Percentiles rank a stretch among this genome's conserved stretches.
Evolutionary conservation across 2,329 filamentous ascomycete genomes (phyloP).

Genomic region (Zalaria obscura): DNA sequence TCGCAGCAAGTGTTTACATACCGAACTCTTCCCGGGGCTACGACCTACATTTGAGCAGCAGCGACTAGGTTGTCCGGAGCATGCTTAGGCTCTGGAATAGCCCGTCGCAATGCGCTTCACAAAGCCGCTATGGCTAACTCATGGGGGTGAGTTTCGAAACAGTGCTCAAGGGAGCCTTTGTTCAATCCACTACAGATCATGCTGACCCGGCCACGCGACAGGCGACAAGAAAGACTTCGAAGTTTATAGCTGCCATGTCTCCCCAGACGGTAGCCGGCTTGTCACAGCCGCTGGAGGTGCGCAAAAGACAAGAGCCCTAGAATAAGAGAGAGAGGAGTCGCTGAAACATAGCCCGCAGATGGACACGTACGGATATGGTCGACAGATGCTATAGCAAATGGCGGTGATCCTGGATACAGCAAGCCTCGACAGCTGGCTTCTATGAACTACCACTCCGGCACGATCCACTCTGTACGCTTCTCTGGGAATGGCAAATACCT

Average conservation of each 20-base stretch:
- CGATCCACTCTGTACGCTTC: constrained; percentile 93
- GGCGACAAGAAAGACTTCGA: constrained; percentile 97
- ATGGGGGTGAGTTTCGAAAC: constrained; percentile 51
- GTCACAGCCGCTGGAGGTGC: constrained; percentile 86
- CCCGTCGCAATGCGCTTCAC: constrained; percentile 47
- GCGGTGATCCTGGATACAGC: constrained; percentile 54
- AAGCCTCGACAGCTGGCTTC: constrained; percentile 89
- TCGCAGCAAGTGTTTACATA: not conserved
- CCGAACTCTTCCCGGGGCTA: not conserved
- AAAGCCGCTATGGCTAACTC: constrained; percentile 90
- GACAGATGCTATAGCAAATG: constrained; percentile 79
- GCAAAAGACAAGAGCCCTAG: constrained; percentile 13
- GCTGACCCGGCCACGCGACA: constrained; percentile 19
- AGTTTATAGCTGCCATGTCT: constrained; percentile 96
- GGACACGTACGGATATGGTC: constrained; percentile 97
- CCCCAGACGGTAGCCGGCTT: constrained; percentile 79
- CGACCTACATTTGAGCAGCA: not conserved
- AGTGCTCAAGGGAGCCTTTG: not conserved
- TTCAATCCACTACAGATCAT: not conserved
- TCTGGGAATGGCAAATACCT: constrained; percentile 90
- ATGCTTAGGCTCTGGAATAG: not conserved
- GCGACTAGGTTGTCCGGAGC: not conserved
- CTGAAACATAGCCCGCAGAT: constrained; percentile 37
- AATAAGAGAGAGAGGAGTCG: not conserved
- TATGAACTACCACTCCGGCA: constrained; percentile 96